Base-by-base conservation (phyloP, 306 rosid genomes). In the Cicer cuneatum region DNA sequence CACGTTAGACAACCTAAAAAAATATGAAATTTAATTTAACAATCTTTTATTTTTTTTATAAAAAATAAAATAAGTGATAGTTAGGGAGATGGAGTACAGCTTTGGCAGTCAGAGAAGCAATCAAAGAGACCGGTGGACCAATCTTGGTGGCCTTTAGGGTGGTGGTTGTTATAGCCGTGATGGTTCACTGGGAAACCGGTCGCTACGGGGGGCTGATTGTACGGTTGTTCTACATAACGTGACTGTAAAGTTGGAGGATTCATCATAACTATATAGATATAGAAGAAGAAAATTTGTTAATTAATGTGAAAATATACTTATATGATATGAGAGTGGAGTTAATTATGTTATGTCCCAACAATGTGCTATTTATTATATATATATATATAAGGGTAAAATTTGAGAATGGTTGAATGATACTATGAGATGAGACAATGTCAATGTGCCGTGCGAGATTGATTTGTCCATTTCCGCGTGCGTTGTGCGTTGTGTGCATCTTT, bases 1-100 rank as follows among this genome's bases (percentile, higher is more conserved):
- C 19, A 53, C 2, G 93, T 90, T 10, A 83, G 3, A 76, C 92
- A 88, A 43, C 98, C 96, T 90, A 78, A 38, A 47, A 38, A 45
- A 19, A 47, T 10, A 73, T 46, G 8, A 8, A 24, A 56, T 56
- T 29, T 29, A 29, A 29, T 29, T 29, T 29, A 29, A 29, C 4
- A 29, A 29, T 29, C 3, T 29, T 3, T 29, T 29, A 29, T 24
- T 2, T 24, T 24, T 24, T 24, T 24, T 24, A 24, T 29, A 29
- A 29, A 29, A 37, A 15, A 73, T 56, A 29, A 37, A 15, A 73
- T 56, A 57, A 11, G 10, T 58, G 16, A 2, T 59, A 13, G 33
- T 59, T 33, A 59, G 4, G 6, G 7, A 29, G 35, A 29, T 29
- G 35, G 35, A 29, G 35, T 61, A 61, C 68, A 62, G 1, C 24